phyloP scores from a whole-genome alignment of 2,329 filamentous ascomycete genomes.

The Phyllosticta citrichinensis region DNA sequence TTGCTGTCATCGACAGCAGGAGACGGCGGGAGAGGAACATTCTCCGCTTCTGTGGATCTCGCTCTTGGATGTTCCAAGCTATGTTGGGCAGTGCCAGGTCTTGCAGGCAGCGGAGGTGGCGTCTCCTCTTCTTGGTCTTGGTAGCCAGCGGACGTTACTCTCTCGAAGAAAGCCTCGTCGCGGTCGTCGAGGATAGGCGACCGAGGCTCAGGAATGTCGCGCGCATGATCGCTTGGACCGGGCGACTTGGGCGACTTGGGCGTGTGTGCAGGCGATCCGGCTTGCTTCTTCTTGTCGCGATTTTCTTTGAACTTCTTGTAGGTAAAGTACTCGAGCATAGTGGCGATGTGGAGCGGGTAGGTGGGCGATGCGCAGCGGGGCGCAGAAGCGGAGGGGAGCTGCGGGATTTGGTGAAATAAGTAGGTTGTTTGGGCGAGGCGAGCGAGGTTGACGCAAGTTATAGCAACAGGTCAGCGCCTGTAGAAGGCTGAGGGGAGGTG shows the following conservation, averaged over 20 bases:
- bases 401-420: not conserved
- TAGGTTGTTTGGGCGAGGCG: not conserved
- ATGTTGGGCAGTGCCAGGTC: slow-evolving; percentile 21
- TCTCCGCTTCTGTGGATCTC: slow-evolving; percentile 35
- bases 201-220: slow-evolving; percentile 11
- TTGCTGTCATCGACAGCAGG: slow-evolving; percentile 27
- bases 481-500: not conserved
- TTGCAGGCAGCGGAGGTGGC: slow-evolving; percentile 33
- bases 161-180: slow-evolving; percentile 48
- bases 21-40: slow-evolving; percentile 41
- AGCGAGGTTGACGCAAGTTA: not conserved
- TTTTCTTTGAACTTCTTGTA: slow-evolving; percentile 30
- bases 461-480: not conserved
- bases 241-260: slow-evolving; percentile 10
- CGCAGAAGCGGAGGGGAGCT: not conserved
- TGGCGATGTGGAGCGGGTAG: not conserved
- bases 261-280: slow-evolving; percentile 17
- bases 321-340: slow-evolving; percentile 30
- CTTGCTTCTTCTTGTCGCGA: slow-evolving; percentile 17
- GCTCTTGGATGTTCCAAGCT: slow-evolving; percentile 20
- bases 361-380: not conserved
- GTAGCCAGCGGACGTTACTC: slow-evolving; percentile 31
- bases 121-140: slow-evolving; percentile 31
- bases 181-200: slow-evolving; percentile 48
- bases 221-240: slow-evolving; percentile 15